A percentile compares a stretch with the other conserved stretches of the same genome.
phyloP scores from a whole-genome alignment of 345 rosid species.

The Eucalyptus curtisii region DNA sequence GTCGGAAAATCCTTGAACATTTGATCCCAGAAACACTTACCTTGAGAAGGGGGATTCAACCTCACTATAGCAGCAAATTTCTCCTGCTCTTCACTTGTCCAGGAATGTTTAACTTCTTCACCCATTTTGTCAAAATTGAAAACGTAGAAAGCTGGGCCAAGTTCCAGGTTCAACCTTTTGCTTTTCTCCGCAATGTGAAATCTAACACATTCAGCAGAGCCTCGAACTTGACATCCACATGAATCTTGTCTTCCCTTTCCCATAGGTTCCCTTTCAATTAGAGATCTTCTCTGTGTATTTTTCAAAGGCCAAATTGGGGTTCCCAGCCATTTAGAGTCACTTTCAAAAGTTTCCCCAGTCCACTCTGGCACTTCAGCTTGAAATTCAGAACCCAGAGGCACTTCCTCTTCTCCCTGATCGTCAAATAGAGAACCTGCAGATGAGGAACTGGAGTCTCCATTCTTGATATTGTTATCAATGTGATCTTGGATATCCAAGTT shows the following conservation, averaged over 20 bases:
- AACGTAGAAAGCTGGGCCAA: conserved; percentile 49
- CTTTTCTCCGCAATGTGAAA: conserved; percentile 52
- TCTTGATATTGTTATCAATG: conserved; percentile 3
- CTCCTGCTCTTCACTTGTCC: conserved; percentile 19
- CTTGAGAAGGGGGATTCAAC: conserved; percentile 3
- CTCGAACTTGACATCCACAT: conserved; percentile 64
- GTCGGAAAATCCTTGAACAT: conserved; percentile 1
- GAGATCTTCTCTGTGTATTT: conserved; percentile 8
- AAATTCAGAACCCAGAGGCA: conserved; percentile 50
- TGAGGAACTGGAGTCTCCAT: conserved; percentile 7
- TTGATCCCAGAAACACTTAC: conserved; percentile 14
- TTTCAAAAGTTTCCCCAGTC: conserved; percentile 36
- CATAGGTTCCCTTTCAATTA: conserved; percentile 73
- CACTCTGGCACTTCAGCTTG: conserved; percentile 82
- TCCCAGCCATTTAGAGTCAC: conserved; percentile 72
- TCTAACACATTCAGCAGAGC: conserved; percentile 62
- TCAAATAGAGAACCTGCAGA: conserved; percentile 20
- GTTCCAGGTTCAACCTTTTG: conserved; percentile 41
- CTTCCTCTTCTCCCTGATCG: conserved; percentile 9
- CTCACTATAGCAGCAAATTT: conserved; percentile 15
- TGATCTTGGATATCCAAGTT: conserved; percentile 1
- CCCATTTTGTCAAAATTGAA: conserved; percentile 74
- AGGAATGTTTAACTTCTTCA: conserved; percentile 27
- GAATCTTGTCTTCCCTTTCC: conserved; percentile 81
- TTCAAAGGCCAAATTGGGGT: conserved; percentile 58